Evolutionary conservation across 345 rosid species (phyloP).

Genomic region (Orychophragmus violaceus): DNA sequence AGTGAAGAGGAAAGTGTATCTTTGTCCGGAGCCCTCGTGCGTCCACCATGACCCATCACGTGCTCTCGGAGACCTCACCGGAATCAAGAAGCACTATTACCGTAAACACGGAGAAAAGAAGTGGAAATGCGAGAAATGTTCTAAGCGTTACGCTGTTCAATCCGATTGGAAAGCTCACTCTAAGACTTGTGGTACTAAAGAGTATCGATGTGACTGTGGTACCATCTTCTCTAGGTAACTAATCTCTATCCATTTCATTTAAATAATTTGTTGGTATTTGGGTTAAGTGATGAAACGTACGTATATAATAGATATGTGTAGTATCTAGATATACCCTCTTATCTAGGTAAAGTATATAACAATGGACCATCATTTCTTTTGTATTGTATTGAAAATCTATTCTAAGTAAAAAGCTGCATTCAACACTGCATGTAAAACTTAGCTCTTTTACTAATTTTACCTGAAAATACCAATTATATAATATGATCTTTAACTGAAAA

Average conservation of each 20-base stretch:
- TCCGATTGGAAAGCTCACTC: constrained; percentile 94
- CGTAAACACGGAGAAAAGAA: constrained; percentile 87
- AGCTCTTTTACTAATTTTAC: constrained; percentile 11
- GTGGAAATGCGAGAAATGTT: constrained; percentile 86
- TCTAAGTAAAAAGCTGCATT: constrained; percentile 17
- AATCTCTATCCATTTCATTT: constrained; percentile 26
- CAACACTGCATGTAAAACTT: constrained; percentile 23
- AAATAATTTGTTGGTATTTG: constrained; percentile 23
- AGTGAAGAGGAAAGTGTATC: constrained; percentile 72
- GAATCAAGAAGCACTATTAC: constrained; percentile 70
- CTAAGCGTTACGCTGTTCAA: constrained; percentile 73
- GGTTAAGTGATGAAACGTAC: constrained; percentile 19
- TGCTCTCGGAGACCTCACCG: constrained; percentile 85
- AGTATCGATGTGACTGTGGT: constrained; percentile 83
- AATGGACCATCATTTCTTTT: constrained; percentile 17
- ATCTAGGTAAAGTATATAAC: constrained; percentile 26
- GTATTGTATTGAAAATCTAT: constrained; percentile 9
- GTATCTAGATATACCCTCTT: constrained; percentile 17
- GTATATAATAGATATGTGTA: constrained; percentile 7
- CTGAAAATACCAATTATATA: constrained; percentile 21
- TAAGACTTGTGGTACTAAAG: constrained; percentile 78
- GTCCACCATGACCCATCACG: constrained; percentile 80
- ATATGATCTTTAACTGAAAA: constrained; percentile 20
- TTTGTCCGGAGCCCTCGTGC: constrained; percentile 81
- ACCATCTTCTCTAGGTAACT: constrained; percentile 80